Evolutionary conservation across 768 basidiomycete species (phyloP), one percentile per base, ranked within the genome.

Genomic region (Mycena vitilis): DNA sequence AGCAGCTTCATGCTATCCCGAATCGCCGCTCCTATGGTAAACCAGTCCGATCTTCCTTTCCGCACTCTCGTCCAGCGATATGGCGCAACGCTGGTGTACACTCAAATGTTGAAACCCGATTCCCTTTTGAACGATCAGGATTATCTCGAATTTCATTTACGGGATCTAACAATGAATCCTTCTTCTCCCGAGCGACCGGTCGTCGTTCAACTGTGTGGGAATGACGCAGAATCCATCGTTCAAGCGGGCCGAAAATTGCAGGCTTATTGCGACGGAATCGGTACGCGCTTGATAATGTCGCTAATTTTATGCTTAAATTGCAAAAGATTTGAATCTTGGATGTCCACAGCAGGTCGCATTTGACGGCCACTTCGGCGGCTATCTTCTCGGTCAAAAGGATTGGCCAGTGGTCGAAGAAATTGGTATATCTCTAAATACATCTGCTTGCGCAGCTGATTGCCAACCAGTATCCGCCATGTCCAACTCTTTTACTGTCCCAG

Each of bases 41-140:
- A 91, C 66, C 92, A 93, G 74, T 92, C 91, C 34, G 93, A 95
- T 71, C 83, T 91, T 0, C 90, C 93, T 1, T 94, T 93, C 73
- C 85, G 93, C 40, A 70, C 86, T 15, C 84, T 94, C 59, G 86
- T 86, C 4, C 83, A 86, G 62, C 81, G 80, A 66, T 84, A 93
- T 77, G 89, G 90, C 22, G 86, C 90, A 34, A 92, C 91, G 1
- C 75, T 89, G 71, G 81, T 88, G 18, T 93, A 91, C 78, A 91
- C 93, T 4, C 92, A 94, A 74, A 95, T 95, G 93, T 87, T 91
- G 44, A 79, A 84, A 53, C 84, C 93, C 12, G 83, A 89, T 44
- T 84, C 79, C 65, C 81, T 95, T 16, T 76, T 93, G 49, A 79
- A 88, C 69, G 89, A 93, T 70, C 80, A 78, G 64, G 87, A 87